Percentiles rank a stretch among this genome's conserved stretches.
Conservation (phyloP, 2,329 filamentous ascomycete genomes). For the Piedraia hortae region DNA sequence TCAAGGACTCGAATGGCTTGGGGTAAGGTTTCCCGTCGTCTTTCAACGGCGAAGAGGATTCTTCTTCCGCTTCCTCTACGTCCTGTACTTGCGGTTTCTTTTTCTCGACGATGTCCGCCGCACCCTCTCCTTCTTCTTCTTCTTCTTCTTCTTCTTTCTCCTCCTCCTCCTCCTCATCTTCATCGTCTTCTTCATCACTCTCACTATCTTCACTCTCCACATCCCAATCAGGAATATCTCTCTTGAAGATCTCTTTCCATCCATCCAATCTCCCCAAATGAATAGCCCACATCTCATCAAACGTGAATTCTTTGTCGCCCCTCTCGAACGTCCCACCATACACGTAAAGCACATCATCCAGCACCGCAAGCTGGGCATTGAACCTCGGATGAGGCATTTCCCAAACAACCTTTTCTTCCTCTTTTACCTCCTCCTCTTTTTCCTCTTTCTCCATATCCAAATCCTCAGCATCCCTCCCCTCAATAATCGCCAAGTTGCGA, state of each 20-base stretch:
- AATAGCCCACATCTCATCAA: constrained; percentile 80
- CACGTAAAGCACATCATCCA: constrained; percentile 78
- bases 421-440: constrained; percentile 24
- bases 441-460: constrained; percentile 15
- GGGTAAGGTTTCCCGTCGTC: constrained; percentile 44
- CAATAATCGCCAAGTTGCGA: constrained; percentile 58
- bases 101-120: constrained; percentile 1
- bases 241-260: constrained; percentile 68
- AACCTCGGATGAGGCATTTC: constrained; percentile 78
- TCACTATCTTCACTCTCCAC: constrained; percentile 18
- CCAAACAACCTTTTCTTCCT: constrained; percentile 32
- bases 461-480: constrained; percentile 42
- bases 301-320: constrained; percentile 80
- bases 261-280: constrained; percentile 89
- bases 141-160: constrained; percentile 2
- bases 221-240: constrained; percentile 69
- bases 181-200: constrained; percentile 23
- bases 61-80: constrained; percentile 5
- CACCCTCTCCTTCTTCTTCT: constrained; percentile 4
- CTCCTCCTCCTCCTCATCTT: constrained; percentile 16
- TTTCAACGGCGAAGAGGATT: constrained; percentile 1
- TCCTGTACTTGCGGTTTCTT: constrained; percentile 1
- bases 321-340: constrained; percentile 92
- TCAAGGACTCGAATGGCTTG: constrained; percentile 63
- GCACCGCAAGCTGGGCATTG: constrained; percentile 70